Conservation (phyloP, 2,329 filamentous ascomycete species). For the Trichoderma atroviride region DNA sequence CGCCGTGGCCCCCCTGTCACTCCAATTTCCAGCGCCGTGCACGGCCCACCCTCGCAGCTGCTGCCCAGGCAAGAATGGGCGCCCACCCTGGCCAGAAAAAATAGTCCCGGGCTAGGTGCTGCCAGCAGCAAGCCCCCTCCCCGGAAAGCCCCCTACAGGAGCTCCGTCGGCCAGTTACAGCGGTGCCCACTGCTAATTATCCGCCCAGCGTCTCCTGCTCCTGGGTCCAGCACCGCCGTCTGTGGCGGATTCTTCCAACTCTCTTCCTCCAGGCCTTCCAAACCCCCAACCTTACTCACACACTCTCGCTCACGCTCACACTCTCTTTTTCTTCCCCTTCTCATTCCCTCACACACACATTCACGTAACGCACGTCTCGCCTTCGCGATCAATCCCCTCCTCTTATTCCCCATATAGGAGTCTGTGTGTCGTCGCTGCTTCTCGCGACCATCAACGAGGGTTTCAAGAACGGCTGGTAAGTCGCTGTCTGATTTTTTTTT, state of each 20-base stretch:
- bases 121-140: not conserved
- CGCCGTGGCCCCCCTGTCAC: conserved; percentile 15
- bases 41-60: conserved; percentile 24
- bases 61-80: not conserved
- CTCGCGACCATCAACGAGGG: conserved; percentile 13
- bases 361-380: conserved; percentile 22
- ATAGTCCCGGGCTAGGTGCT: too few species aligned
- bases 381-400: conserved; percentile 19
- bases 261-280: conserved; percentile 16
- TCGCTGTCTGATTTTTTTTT: not conserved
- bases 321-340: conserved; percentile 11
- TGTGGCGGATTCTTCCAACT: conserved; percentile 19
- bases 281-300: conserved; percentile 2
- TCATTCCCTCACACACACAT: conserved; percentile 15
- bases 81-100: not conserved
- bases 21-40: conserved; percentile 30
- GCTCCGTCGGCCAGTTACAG: conserved; percentile 16
- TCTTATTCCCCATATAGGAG: conserved; percentile 19
- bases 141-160: conserved; percentile 15
- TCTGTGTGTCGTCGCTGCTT: conserved; percentile 23
- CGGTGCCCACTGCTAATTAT: conserved; percentile 23
- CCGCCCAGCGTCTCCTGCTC: conserved; percentile 3
- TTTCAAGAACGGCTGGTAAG: conserved; percentile 23
- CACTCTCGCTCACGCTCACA: conserved; percentile 16
- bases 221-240: not conserved